These are phyloP conservation scores for Ceratobasidium sp. DNA, from an alignment of 1,284 basidiomycete species.

Conservation along the genomic window DNA sequence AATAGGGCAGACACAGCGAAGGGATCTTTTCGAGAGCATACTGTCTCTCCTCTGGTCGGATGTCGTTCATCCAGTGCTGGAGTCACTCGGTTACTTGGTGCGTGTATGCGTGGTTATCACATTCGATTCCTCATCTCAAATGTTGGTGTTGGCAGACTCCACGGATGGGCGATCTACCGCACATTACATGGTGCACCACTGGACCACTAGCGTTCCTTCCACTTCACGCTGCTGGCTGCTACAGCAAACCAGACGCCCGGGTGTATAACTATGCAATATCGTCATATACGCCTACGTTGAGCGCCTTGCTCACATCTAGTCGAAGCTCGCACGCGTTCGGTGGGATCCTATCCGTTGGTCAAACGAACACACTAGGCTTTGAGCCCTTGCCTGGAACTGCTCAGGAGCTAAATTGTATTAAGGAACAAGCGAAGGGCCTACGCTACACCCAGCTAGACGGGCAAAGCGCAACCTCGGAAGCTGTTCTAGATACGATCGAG, in stretches of 20 bases:
- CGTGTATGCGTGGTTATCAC: neutral
- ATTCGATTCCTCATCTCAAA: neutral
- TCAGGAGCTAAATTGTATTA: neutral
- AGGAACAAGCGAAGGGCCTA: neutral
- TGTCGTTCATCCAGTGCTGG: constrained; percentile 9
- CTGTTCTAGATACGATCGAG: neutral
- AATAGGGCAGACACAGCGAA: neutral
- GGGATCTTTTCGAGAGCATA: neutral
- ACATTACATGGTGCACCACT: constrained; percentile 23
- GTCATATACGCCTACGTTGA: constrained; percentile 12
- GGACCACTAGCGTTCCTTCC: constrained; percentile 18
- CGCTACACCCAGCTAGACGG: neutral
- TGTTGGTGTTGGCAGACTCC: neutral
- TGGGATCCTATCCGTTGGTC: neutral
- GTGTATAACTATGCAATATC: constrained; percentile 14
- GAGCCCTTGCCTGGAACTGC: neutral
- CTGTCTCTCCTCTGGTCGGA: constrained; percentile 17
- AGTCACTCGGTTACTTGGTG: constrained; percentile 1
- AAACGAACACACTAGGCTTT: neutral
- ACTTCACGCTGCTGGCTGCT: constrained; percentile 25
- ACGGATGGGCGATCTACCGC: neutral
- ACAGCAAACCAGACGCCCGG: neutral
- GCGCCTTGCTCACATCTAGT: neutral
- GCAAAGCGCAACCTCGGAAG: neutral
- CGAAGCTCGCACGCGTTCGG: neutral